These are phyloP conservation scores for Hypericum perforatum DNA, from an alignment of 345 rosid genomes.

Conservation along the genomic window DNA sequence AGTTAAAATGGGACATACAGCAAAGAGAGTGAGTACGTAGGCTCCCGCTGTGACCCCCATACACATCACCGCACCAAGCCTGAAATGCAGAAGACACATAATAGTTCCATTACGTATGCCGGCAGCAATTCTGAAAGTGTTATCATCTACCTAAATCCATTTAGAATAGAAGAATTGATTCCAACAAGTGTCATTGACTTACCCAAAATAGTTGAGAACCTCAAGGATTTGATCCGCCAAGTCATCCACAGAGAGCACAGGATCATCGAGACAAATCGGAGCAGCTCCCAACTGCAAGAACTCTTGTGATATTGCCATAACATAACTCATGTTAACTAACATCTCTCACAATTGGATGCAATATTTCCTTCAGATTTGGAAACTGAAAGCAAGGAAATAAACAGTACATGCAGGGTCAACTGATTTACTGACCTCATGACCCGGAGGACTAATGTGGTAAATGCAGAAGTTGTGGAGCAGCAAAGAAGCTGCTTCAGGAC, in stretches of 20 bases:
- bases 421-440: slow-evolving; percentile 50
- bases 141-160: no score
- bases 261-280: slow-evolving; percentile 38
- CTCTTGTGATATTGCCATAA: slow-evolving; percentile 35
- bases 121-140: not conserved
- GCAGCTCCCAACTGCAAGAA: slow-evolving; percentile 57
- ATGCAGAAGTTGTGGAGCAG: slow-evolving; percentile 54
- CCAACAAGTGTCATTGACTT: slow-evolving; percentile 1
- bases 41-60: slow-evolving; percentile 68
- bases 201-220: slow-evolving; percentile 52
- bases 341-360: slow-evolving; percentile 5
- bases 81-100: slow-evolving; percentile 9
- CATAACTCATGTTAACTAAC: slow-evolving; percentile 17
- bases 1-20: slow-evolving; percentile 30
- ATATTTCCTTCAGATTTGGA: not conserved
- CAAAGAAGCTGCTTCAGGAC: slow-evolving; percentile 50
- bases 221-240: slow-evolving; percentile 52
- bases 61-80: slow-evolving; percentile 47
- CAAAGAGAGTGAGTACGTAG: slow-evolving; percentile 48
- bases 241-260: slow-evolving; percentile 48
- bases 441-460: slow-evolving; percentile 60
- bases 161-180: no score
- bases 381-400: not conserved
- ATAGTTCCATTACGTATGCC: not conserved
- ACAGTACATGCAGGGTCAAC: not conserved